Evolutionary conservation across 169 alveolate genomes (phyloP).

Genomic region (Eimeria falciformis): DNA sequence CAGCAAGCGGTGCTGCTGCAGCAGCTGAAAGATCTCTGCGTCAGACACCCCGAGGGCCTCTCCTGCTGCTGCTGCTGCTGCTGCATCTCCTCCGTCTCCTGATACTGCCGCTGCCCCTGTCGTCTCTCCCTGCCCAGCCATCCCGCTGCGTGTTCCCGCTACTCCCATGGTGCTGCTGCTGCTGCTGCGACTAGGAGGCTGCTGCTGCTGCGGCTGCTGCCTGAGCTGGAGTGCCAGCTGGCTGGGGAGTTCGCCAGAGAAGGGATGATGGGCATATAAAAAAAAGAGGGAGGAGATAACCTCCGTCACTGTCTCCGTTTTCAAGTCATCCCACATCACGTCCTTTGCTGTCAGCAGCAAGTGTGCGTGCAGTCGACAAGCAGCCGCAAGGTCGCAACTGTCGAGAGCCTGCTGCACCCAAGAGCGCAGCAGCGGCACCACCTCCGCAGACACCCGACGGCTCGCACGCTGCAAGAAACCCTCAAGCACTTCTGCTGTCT

Average conservation of each 20-base stretch:
- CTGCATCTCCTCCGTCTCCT: neutral
- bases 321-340: constrained; percentile 49
- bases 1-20: constrained; percentile 72
- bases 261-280: constrained; percentile 75
- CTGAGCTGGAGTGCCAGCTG: neutral
- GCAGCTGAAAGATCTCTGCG: constrained; percentile 56
- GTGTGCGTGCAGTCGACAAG: constrained; percentile 79
- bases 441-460: constrained; percentile 49
- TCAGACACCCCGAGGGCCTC: constrained; percentile 67
- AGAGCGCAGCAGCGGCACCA: constrained; percentile 59
- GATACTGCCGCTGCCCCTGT: neutral
- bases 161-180: neutral
- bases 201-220: constrained; percentile 31
- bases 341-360: constrained; percentile 73
- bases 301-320: constrained; percentile 44
- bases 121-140: neutral
- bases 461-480: neutral
- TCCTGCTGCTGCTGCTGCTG: constrained; percentile 33
- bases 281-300: constrained; percentile 77
- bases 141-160: constrained; percentile 7
- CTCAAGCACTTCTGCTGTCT: constrained; percentile 4
- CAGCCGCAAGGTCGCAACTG: constrained; percentile 70
- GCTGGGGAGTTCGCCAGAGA: constrained; percentile 50
- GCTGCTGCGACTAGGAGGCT: constrained; percentile 21
- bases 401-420: constrained; percentile 78